Evolutionary conservation across 352 stramenopile species (phyloP), one percentile per base, ranked within the genome.

Genomic region (Phytophthora constricta): DNA sequence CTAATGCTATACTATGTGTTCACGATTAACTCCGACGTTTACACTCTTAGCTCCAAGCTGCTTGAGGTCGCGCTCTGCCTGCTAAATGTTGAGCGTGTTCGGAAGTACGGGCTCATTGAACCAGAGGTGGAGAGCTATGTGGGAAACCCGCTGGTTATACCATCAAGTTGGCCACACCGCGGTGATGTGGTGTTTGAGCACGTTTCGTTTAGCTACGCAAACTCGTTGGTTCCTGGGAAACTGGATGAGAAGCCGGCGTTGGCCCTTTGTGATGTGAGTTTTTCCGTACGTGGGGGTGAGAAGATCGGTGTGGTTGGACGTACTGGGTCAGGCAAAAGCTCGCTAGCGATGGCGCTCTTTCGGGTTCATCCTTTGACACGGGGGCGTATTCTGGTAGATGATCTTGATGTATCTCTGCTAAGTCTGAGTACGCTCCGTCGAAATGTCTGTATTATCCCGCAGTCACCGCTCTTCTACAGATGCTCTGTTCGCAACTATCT

Each of bases 401-500:
- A 84, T 0, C 74, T 97, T 5, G 88, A 98, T 71, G 86, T 90
- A 47, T 76, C 74, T 13, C 20, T 61, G 14, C 37, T 89, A 19
- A 67, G 59, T 3, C 51, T 89, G 19, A 71, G 68, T 58, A 69
- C 63, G 8, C 62, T 89, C 31, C 80, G 80, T 25, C 79, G 68
- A 1, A 82, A 82, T 25, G 65, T 89, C 20, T 81, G 68, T 37
- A 86, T 87, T 39, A 73, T 99, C 28, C 97, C 97, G 3, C 80
- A 85, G 52, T 94, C 98, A 48, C 95, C 96, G n/a, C 85, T 98
- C 14, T 79, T 98, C 53, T 98, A 98, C 62, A 86, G 80, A n/a
- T 95, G 94, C 17, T 95, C 85, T 9, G 74, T 98, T 37, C 86
- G 93, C 20, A 88, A 82, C 34, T 98, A 99, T 73, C 68, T 99